Evolutionary conservation across 257 asterid species (phyloP), one percentile per base, ranked within the genome.

Genomic region (Plectranthus barbatus): DNA sequence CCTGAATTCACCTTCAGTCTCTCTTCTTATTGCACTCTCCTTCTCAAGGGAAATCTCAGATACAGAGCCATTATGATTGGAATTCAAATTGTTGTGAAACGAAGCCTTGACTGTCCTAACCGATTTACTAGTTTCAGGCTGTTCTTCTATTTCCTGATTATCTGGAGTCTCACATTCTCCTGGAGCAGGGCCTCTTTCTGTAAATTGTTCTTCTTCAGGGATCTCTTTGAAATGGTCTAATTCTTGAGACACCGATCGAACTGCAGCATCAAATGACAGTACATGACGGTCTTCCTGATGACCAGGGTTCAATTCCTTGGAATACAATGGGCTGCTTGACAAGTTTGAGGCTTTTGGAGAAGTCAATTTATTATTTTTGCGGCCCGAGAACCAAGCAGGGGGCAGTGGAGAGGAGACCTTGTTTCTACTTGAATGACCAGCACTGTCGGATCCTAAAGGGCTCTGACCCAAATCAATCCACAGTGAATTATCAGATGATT

Each of bases 391-490:
- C 99, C 99, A 93, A 73, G 83, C 83, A 2, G 96, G 96, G 9
- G 97, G 96, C 70, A 70, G 59, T 0, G 96, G 90, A 67, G 99
- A 90, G 47, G 88, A 74, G 18, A 55, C 59, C 68, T 87, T 90
- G 56, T 64, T 77, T 65, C 81, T 87, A 81, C 49, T 84, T 0
- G 80, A 64, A 21, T 78, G 90, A 21, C 86, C 90, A 26, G 79
- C 84, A 69, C 20, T 62, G 24, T 87, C 96, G 1, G 94, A 86
- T 18, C 91, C 93, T 37, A 80, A 23, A 4, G 99, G 99, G 62
- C 96, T 87, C 76, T 87, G 99, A 23, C 97, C 99, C 78, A 93
- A 78, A 72, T 93, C 99, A 60, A 93, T 93, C 99, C 99, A 93
- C 73, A 93, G 74, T 8, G 99, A 87, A 71, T 87, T 93, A 61